Evolutionary conservation across 371 early-diverging fungal genomes (phyloP).

Genomic region (Cokeromyces recurvatus): DNA sequence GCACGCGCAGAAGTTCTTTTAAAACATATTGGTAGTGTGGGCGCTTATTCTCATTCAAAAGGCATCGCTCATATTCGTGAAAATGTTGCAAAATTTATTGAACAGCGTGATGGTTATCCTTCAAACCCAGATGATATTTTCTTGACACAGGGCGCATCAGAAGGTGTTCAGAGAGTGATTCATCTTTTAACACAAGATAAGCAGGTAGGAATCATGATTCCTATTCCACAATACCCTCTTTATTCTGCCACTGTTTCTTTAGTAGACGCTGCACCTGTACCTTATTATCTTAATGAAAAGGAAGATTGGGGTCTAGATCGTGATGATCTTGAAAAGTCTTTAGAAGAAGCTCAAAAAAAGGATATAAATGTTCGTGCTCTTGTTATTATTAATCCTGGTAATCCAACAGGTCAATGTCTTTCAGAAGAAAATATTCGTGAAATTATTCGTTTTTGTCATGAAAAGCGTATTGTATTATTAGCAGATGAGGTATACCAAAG

Average conservation of each 20-base stretch:
- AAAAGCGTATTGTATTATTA: conserved; percentile 77
- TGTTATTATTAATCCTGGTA: conserved; percentile 97
- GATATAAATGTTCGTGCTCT: conserved; percentile 90
- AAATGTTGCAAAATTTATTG: conserved; percentile 84
- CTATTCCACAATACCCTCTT: conserved; percentile 97
- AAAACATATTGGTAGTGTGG: conserved; percentile 66
- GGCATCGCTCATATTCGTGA: conserved; percentile 81
- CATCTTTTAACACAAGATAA: conserved; percentile 73
- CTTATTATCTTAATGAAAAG: conserved; percentile 87
- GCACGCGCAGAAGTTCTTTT: conserved; percentile 69
- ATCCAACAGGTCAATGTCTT: conserved; percentile 95
- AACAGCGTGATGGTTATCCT: conserved; percentile 84
- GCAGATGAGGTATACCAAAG: conserved; percentile 99
- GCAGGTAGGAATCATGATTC: conserved; percentile 93
- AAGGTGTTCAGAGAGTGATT: conserved; percentile 86
- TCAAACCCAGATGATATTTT: conserved; percentile 82
- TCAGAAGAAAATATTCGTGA: conserved; percentile 78
- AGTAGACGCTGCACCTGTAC: conserved; percentile 79
- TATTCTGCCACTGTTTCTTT: conserved; percentile 94
- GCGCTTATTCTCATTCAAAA: conserved; percentile 95
- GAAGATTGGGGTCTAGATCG: conserved; percentile 79
- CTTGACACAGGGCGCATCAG: conserved; percentile 86
- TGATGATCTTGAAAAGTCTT: conserved; percentile 55
- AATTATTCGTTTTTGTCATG: conserved; percentile 83
- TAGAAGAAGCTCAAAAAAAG: conserved; percentile 62